These are phyloP conservation scores for Xenosphaeropsis pyriputrescens DNA, from an alignment of 2,329 filamentous ascomycete species.

Conservation along the genomic window DNA sequence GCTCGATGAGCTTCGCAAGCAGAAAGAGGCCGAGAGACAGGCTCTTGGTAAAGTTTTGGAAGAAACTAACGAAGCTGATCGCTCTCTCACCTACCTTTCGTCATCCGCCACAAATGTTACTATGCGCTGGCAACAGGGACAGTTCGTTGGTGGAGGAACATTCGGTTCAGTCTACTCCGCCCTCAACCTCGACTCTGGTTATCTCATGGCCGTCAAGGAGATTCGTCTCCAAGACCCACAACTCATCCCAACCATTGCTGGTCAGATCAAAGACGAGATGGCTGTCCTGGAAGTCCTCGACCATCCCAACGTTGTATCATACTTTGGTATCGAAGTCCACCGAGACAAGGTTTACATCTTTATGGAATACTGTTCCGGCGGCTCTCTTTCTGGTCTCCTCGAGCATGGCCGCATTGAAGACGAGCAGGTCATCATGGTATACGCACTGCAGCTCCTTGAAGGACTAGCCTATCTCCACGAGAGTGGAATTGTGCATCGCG, in stretches of 20 bases:
- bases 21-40: slow-evolving; percentile 73
- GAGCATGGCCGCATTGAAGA: slow-evolving; percentile 97
- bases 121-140: slow-evolving; percentile 96
- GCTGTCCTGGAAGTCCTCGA: slow-evolving; percentile 87
- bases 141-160: slow-evolving; percentile 90
- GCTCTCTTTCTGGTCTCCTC: slow-evolving; percentile 74
- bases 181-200: slow-evolving; percentile 91
- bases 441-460: slow-evolving; percentile 84
- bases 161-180: slow-evolving; percentile 96
- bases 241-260: slow-evolving; percentile 83
- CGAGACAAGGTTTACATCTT: slow-evolving; percentile 99
- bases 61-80: slow-evolving; percentile 88
- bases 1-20: slow-evolving; percentile 65
- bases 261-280: slow-evolving; percentile 95
- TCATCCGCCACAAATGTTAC: slow-evolving; percentile 91
- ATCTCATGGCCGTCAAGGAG: slow-evolving; percentile 97
- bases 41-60: slow-evolving; percentile 83
- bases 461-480: slow-evolving; percentile 89
- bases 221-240: slow-evolving; percentile 95
- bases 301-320: slow-evolving; percentile 94
- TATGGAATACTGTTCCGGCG: slow-evolving; percentile 98
- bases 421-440: slow-evolving; percentile 94
- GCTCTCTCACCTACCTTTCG: slow-evolving; percentile 84
- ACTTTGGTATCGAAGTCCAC: slow-evolving; percentile 96
- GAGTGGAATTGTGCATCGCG: slow-evolving; percentile 81